Conservation (phyloP, 1,139 yeast species). For the Lodderomyces jiufengensis region DNA sequence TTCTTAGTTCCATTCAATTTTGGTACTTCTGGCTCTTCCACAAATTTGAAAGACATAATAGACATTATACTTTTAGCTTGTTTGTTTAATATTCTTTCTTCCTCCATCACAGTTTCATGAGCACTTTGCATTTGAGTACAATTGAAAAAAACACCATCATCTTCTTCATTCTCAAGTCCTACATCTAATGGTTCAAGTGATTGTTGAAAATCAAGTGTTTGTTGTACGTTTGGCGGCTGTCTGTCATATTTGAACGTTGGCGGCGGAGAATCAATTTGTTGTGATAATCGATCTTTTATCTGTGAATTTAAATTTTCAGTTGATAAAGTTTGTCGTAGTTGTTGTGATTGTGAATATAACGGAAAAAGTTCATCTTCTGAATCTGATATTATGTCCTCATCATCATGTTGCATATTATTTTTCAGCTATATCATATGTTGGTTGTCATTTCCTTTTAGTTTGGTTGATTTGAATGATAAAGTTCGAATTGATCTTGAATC, state of each 20-base stretch:
- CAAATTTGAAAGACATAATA: not conserved
- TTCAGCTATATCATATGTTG: not conserved
- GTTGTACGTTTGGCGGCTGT: too few species aligned
- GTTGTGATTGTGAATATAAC: not conserved
- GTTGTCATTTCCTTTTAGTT: too few species aligned
- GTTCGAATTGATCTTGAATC: too few species aligned
- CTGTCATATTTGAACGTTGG: too few species aligned
- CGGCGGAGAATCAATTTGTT: too few species aligned
- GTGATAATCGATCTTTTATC: too few species aligned
- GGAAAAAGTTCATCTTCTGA: slow-evolving; percentile 1
- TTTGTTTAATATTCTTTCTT: not conserved
- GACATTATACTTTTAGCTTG: slow-evolving; percentile 3
- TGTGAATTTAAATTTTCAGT: not conserved
- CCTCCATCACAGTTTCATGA: slow-evolving; percentile 4
- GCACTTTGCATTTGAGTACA: slow-evolving; percentile 6
- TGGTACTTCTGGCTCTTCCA: too few species aligned
- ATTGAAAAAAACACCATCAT: slow-evolving; percentile 1
- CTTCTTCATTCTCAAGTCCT: not conserved
- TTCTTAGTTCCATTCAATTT: slow-evolving; percentile 2
- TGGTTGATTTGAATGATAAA: too few species aligned
- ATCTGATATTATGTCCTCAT: slow-evolving; percentile 1
- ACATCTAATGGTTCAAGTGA: too few species aligned
- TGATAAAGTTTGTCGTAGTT: not conserved
- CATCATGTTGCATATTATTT: slow-evolving; percentile 2
- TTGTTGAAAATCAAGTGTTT: too few species aligned